Conservation (phyloP, 2,329 filamentous ascomycete genomes). For the Colletotrichum tanaceti region DNA sequence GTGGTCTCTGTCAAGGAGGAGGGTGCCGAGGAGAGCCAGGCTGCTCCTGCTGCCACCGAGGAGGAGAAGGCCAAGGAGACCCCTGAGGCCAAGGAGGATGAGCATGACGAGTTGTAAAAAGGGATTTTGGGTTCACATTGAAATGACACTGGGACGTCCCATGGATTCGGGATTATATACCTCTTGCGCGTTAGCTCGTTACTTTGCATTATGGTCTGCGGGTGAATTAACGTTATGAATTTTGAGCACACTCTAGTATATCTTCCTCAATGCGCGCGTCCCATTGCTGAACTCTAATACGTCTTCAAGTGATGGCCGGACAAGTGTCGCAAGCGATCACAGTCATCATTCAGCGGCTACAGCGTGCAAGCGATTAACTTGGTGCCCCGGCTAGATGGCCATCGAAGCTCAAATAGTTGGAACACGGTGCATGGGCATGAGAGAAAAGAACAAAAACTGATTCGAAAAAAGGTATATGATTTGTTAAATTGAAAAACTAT, state of each 20-base stretch:
- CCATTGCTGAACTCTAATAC: not conserved
- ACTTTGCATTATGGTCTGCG: conserved; percentile 38
- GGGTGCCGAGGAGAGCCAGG: conserved; percentile 64
- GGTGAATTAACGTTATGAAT: conserved; percentile 36
- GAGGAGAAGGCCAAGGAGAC: conserved; percentile 59
- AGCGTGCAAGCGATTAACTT: too few species aligned
- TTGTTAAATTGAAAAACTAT: too few species aligned
- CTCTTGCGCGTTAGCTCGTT: conserved; percentile 41
- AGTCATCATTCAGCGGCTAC: too few species aligned
- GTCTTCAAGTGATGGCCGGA: not conserved
- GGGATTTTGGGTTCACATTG: conserved; percentile 40
- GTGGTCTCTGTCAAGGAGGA: conserved; percentile 69
- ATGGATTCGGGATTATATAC: conserved; percentile 42
- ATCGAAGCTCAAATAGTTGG: too few species aligned
- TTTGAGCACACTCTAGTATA: conserved; percentile 8
- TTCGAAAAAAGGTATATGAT: too few species aligned
- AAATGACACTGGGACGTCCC: conserved; percentile 38
- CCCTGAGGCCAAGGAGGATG: conserved; percentile 58
- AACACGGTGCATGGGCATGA: too few species aligned
- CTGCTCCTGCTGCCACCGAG: conserved; percentile 63
- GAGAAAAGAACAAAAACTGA: too few species aligned
- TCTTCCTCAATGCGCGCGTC: too few species aligned
- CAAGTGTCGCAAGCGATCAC: too few species aligned
- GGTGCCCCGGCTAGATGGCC: too few species aligned
- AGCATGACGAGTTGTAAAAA: conserved; percentile 82